Conservation (phyloP, 805 yeast genomes). For the Debaryomyces maramus region DNA sequence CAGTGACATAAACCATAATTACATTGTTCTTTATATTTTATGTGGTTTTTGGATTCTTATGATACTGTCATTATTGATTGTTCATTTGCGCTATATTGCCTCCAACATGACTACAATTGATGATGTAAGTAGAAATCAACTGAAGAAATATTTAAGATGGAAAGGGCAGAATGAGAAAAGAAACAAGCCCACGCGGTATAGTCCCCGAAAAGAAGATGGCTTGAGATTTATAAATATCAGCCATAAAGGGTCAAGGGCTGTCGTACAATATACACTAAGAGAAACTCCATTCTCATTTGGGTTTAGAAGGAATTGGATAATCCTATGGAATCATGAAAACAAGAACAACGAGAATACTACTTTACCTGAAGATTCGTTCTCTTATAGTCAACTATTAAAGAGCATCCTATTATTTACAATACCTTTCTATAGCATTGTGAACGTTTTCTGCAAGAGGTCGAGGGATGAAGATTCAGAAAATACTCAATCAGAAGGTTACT, state of each 20-base stretch:
- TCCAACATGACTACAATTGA: slow-evolving; percentile 61
- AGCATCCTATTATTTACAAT: slow-evolving; percentile 15
- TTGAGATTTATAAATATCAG: slow-evolving; percentile 46
- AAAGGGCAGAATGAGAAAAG: slow-evolving; percentile 11
- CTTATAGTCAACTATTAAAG: slow-evolving; percentile 12
- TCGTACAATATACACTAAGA: slow-evolving; percentile 31
- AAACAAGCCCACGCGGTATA: slow-evolving; percentile 5
- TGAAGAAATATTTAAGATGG: slow-evolving; percentile 31
- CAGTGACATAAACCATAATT: slow-evolving; percentile 43
- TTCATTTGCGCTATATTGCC: slow-evolving; percentile 46
- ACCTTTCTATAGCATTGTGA: slow-evolving; percentile 25
- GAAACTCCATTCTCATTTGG: slow-evolving; percentile 43
- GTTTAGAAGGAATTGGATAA: slow-evolving; percentile 33
- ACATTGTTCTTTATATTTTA: slow-evolving; percentile 48
- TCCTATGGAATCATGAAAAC: slow-evolving; percentile 28
- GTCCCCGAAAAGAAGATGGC: slow-evolving; percentile 26
- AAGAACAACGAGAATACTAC: slow-evolving; percentile 15
- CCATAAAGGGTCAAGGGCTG: slow-evolving; percentile 30
- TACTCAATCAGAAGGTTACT: not conserved
- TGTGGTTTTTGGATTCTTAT: slow-evolving; percentile 48
- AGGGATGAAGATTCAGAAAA: not conserved
- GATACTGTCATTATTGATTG: slow-evolving; percentile 39
- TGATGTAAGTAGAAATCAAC: slow-evolving; percentile 39
- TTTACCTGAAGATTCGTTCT: slow-evolving; percentile 8
- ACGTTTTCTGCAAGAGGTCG: slow-evolving; percentile 1